These are phyloP conservation scores for Schizopora paradoxa DNA, from an alignment of 1,284 basidiomycete genomes.

Conservation along the genomic window DNA sequence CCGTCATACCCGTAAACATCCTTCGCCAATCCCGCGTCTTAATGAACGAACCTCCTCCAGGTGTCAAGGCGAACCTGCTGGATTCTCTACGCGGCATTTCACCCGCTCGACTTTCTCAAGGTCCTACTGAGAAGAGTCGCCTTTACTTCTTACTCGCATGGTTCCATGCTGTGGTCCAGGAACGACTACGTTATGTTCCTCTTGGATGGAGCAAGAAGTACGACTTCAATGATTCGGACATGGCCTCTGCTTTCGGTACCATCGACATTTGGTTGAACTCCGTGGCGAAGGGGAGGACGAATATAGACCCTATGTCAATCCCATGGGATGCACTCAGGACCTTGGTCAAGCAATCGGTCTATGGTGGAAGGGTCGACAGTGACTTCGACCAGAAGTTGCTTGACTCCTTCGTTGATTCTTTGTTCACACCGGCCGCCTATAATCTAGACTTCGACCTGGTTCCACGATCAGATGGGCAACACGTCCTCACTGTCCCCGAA, in stretches of 20 bases:
- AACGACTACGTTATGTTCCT: constrained; percentile 90
- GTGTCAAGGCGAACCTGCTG: constrained; percentile 89
- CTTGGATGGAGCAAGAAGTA: constrained; percentile 94
- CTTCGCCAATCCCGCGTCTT: constrained; percentile 90
- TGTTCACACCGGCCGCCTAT: constrained; percentile 85
- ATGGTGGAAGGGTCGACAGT: constrained; percentile 90
- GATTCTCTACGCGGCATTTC: constrained; percentile 84
- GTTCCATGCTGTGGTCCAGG: constrained; percentile 97
- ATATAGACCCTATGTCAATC: constrained; percentile 84
- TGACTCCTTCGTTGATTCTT: constrained; percentile 84
- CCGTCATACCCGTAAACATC: constrained; percentile 90
- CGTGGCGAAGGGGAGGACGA: constrained; percentile 81
- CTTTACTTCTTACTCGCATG: constrained; percentile 94
- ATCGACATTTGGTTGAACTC: constrained; percentile 86
- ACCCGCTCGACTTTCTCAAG: constrained; percentile 63
- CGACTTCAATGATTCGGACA: constrained; percentile 97
- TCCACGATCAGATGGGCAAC: constrained; percentile 51
- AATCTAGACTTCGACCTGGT: constrained; percentile 90
- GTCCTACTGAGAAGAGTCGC: constrained; percentile 86
- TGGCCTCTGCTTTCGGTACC: constrained; percentile 86
- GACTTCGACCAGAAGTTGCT: constrained; percentile 90
- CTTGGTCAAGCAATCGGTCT: constrained; percentile 90
- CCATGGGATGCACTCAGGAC: constrained; percentile 91
- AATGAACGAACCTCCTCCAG: constrained; percentile 97
- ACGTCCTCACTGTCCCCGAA: constrained; percentile 74